Base-by-base conservation (phyloP, 495 filamentous ascomycete species). In the Parmelia sp. region DNA sequence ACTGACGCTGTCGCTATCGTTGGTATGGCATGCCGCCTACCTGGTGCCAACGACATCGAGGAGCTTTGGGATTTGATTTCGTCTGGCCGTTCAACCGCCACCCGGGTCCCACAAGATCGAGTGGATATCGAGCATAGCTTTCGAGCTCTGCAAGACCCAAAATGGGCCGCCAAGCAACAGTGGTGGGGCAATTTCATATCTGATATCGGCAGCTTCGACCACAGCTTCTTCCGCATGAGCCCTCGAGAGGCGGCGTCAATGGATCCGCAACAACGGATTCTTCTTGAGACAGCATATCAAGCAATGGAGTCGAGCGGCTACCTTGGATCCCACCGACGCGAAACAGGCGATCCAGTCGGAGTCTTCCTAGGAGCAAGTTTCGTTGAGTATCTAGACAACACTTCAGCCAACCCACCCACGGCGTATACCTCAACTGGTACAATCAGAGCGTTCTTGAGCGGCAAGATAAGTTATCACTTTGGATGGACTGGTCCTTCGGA, bases 221-320 rank as follows among this genome's bases (percentile, higher is more conserved):
- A 81, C 53, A 66, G 71, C 12, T 84, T 86, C 72, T 87, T 84
- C 75, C 75, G 74, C 60, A 77, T 72, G 51, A 75, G 69, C 29
- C 71, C 77, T 0, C 71, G 78, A 9, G 83, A 86, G 66, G 74
- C 76, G 0, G 65, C 72, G n/a, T 72, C 74, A 2, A 80, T 79
- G 71, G 84, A 84, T 60, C 84, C 82, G 0, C 80, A 82, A 57
- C 81, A 81, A 56, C 73, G 83, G 0, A 70, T 80, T 0, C 59
- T 83, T 1, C 76, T 85, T 2, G 77, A 84, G 45, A 69, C 73
- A 0, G 72, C 77, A 1, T 84, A 84, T 44, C 76, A 85, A 62
- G 77, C 79, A 1, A 65, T 83, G 1, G 79, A 82, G 57, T 74
- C 77, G 66, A 71, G 74, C 0, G 78, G 78, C 0, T 81, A 81